Percentiles rank a stretch among this genome's conserved stretches.
Conservation (phyloP, 306 rosid genomes). For the Purshia tridentata region DNA sequence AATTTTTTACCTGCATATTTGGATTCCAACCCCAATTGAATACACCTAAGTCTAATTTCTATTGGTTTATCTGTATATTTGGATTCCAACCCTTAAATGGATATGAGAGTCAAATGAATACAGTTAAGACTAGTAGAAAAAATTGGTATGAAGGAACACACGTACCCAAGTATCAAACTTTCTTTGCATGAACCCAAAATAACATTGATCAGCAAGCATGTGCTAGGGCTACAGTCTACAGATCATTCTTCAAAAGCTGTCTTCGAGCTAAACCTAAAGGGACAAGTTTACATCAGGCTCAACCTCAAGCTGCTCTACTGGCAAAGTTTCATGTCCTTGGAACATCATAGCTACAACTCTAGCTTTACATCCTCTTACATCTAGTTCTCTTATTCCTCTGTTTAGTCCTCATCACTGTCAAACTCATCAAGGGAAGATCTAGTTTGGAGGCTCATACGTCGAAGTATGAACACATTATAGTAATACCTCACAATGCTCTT, state of each 20-base stretch:
- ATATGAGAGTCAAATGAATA: background rate
- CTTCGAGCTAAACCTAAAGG: background rate
- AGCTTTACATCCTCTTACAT: slow-evolving; percentile 7
- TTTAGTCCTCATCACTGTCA: slow-evolving; percentile 32
- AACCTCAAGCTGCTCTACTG: background rate
- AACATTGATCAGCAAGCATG: background rate
- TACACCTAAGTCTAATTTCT: too few species aligned
- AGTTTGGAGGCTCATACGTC: slow-evolving; percentile 28
- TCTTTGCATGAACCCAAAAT: background rate
- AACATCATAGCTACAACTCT: background rate
- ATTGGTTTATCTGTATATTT: background rate
- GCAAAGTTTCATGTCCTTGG: background rate
- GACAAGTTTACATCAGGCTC: background rate
- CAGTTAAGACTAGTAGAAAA: background rate
- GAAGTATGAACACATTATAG: slow-evolving; percentile 35
- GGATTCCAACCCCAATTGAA: too few species aligned
- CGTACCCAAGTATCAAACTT: background rate
- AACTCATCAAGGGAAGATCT: slow-evolving; percentile 11
- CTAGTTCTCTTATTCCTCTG: background rate
- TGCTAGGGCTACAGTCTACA: background rate
- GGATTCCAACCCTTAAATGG: background rate
- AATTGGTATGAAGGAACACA: background rate
- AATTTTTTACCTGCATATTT: too few species aligned
- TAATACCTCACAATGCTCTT: slow-evolving; percentile 35
- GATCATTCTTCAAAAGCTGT: background rate